A percentile compares a stretch with the other conserved stretches of the same genome.
Evolutionary conservation across 1,139 yeast genomes (phyloP).

Genomic region (Kodamaea alishanica): DNA sequence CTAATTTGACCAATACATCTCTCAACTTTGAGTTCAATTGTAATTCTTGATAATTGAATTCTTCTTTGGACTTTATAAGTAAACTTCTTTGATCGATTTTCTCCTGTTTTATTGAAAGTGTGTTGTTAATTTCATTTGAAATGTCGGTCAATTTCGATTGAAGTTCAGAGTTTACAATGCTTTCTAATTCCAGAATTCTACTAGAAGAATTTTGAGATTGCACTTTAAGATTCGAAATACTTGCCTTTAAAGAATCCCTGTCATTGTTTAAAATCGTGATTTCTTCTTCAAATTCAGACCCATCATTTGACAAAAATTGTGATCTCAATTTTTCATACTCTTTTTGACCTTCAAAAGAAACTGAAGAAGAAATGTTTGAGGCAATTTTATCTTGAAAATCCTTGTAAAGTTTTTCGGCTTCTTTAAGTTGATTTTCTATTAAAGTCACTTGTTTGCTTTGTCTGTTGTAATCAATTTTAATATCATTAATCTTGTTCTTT

Average conservation of each 20-base stretch:
- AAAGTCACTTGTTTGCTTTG: slow-evolving; percentile 46
- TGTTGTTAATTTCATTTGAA: slow-evolving; percentile 29
- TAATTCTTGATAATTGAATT: slow-evolving; percentile 45
- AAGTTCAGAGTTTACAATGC: slow-evolving; percentile 30
- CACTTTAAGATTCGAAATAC: slow-evolving; percentile 37
- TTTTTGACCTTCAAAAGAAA: slow-evolving; percentile 50
- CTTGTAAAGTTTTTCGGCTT: slow-evolving; percentile 42
- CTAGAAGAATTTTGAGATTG: slow-evolving; percentile 42
- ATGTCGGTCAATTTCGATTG: slow-evolving; percentile 33
- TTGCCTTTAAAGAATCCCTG: slow-evolving; percentile 37
- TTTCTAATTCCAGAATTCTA: slow-evolving; percentile 36
- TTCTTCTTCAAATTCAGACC: slow-evolving; percentile 55
- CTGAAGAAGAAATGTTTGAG: slow-evolving; percentile 20
- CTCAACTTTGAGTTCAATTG: slow-evolving; percentile 62
- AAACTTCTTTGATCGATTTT: slow-evolving; percentile 40
- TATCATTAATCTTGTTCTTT: slow-evolving; percentile 50
- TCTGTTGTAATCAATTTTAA: slow-evolving; percentile 49
- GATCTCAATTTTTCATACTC: slow-evolving; percentile 64
- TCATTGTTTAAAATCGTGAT: slow-evolving; percentile 43
- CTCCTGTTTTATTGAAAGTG: slow-evolving; percentile 34
- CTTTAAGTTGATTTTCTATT: slow-evolving; percentile 45
- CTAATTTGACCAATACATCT: slow-evolving; percentile 57
- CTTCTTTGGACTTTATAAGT: slow-evolving; percentile 45
- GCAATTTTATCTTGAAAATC: slow-evolving; percentile 39
- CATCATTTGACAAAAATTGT: slow-evolving; percentile 53